Percentiles rank a stretch among this genome's conserved stretches.
phyloP scores from a whole-genome alignment of 176 grass and related monocot species.

The Elymus sibiricus region DNA sequence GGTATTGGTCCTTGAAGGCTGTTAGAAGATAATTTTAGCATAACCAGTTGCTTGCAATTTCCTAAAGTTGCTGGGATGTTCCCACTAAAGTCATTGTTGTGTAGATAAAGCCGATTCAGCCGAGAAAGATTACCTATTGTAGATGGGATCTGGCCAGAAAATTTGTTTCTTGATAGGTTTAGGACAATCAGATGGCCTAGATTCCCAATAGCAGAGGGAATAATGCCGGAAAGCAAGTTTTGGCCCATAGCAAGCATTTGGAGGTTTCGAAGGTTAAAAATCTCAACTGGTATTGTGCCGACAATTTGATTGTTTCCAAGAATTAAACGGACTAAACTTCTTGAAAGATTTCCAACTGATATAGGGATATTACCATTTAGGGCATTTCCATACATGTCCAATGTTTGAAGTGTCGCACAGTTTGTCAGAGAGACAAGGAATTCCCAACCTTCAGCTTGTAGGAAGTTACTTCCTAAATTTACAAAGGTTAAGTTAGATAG shows the following conservation, averaged over 20 bases:
- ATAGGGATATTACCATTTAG: background rate
- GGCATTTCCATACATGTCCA: background rate
- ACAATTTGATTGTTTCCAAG: slow-evolving; percentile 19
- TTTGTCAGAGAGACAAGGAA: background rate
- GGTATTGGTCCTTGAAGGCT: background rate
- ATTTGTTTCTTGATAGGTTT: slow-evolving; percentile 22
- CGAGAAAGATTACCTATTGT: slow-evolving; percentile 25
- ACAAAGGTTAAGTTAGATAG: background rate
- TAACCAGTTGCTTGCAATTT: background rate
- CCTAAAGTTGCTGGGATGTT: background rate
- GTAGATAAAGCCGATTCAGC: slow-evolving; percentile 24
- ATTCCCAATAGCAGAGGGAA: slow-evolving; percentile 30
- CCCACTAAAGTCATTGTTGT: slow-evolving; percentile 16
- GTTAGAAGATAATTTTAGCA: background rate
- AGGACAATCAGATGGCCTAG: background rate
- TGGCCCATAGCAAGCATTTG: slow-evolving; percentile 6
- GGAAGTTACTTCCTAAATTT: background rate
- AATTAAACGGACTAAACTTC: background rate
- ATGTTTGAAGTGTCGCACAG: background rate
- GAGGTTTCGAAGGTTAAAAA: slow-evolving; percentile 28
- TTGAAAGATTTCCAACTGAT: slow-evolving; percentile 31
- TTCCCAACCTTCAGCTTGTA: background rate
- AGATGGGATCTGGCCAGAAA: slow-evolving; percentile 33
- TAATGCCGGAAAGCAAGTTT: slow-evolving; percentile 26
- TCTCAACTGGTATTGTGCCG: slow-evolving; percentile 19